Evolutionary conservation across 139 green algal genomes (phyloP).

Genomic region (Auxenochlorella pyrenoidosa): DNA sequence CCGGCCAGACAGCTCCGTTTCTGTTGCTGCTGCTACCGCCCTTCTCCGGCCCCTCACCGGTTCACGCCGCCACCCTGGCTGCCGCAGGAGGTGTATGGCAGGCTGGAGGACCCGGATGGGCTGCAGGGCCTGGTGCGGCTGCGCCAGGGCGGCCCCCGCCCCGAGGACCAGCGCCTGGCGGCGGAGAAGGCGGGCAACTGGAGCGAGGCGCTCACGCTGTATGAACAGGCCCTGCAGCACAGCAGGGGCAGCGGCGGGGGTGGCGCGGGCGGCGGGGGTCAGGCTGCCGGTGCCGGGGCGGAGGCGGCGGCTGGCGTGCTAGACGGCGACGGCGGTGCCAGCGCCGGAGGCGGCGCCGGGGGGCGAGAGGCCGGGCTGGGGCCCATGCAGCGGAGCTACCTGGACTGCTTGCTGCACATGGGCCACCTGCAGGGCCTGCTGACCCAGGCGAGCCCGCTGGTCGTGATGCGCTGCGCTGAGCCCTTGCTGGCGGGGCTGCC

Average conservation of each 20-base stretch:
- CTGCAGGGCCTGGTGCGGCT: slow-evolving; percentile 82
- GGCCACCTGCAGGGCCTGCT: slow-evolving; percentile 86
- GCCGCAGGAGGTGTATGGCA: slow-evolving; percentile 84
- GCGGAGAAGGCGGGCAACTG: slow-evolving; percentile 91
- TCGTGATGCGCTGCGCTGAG: background rate
- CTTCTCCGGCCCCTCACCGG: too few relatives aligned
- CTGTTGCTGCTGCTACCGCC: background rate
- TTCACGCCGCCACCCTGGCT: too few relatives aligned
- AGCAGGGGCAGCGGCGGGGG: background rate
- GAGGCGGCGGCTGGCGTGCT: background rate
- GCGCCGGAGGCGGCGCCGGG: background rate
- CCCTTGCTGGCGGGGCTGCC: too few relatives aligned
- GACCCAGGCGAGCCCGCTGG: slow-evolving; percentile 39
- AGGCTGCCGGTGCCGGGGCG: background rate
- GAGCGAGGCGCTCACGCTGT: slow-evolving; percentile 86
- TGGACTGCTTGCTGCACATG: slow-evolving; percentile 79
- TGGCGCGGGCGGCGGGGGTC: background rate
- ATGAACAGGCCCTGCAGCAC: slow-evolving; percentile 77
- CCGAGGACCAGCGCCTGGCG: slow-evolving; percentile 70
- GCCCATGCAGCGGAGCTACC: slow-evolving; percentile 58
- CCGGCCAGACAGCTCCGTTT: too few relatives aligned
- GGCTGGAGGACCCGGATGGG: slow-evolving; percentile 93
- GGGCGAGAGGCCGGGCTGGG: slow-evolving; percentile 17
- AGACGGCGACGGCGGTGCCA: background rate
- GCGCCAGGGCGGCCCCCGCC: slow-evolving; percentile 62